These are phyloP conservation scores for Cadophora luteo-olivacea DNA, from an alignment of 2,329 filamentous ascomycete genomes.

Conservation along the genomic window DNA sequence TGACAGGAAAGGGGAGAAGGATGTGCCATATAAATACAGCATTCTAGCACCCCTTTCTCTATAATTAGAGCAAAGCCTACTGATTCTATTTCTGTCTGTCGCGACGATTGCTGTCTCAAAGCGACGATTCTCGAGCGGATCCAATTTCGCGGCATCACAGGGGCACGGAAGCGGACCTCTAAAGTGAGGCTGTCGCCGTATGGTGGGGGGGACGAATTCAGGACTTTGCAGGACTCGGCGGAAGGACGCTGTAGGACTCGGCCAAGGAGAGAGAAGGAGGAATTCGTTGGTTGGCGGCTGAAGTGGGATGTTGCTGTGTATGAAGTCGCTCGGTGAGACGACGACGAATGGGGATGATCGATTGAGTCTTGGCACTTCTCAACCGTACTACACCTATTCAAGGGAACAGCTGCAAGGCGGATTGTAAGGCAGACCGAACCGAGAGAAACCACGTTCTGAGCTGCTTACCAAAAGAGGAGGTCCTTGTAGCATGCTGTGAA, in stretches of 20 bases:
- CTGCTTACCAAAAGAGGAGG: background rate
- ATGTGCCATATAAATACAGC: constrained; percentile 19
- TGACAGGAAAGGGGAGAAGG: background rate
- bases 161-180: constrained; percentile 11
- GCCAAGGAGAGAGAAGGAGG: background rate
- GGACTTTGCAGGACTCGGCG: constrained; percentile 25
- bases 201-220: background rate
- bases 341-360: background rate
- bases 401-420: constrained; percentile 6
- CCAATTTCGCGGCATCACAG: constrained; percentile 7
- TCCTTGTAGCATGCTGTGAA: background rate
- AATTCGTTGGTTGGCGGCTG: background rate
- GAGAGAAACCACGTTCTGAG: background rate
- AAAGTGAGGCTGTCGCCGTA: constrained; percentile 4
- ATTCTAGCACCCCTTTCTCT: constrained; percentile 12
- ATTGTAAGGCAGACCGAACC: background rate
- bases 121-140: constrained; percentile 13
- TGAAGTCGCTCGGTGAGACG: background rate
- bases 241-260: constrained; percentile 19
- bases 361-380: constrained; percentile 11
- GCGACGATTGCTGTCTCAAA: constrained; percentile 18
- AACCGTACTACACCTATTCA: background rate
- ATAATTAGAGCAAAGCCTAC: constrained; percentile 23
- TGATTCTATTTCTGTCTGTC: constrained; percentile 23
- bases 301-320: background rate